Evolutionary conservation across 2,329 filamentous ascomycete genomes (phyloP), one percentile per base, ranked within the genome.

Genomic region (Lecanosticta acicola): DNA sequence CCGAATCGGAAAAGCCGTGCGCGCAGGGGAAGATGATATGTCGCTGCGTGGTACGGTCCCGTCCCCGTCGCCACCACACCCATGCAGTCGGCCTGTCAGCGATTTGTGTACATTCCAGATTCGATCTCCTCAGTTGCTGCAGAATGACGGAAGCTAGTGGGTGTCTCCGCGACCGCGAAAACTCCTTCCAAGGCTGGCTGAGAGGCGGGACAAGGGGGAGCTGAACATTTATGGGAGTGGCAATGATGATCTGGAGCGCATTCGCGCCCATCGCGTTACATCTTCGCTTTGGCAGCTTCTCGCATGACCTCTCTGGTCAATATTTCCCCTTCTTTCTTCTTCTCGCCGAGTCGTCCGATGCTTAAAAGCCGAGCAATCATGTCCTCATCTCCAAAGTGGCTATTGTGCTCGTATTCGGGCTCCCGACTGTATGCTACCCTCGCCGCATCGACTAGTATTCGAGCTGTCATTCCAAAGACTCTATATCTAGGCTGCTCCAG

Each of bases 381-480:
- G 29, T 76, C 74, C 61, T 85, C 83, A 55, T 85, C 83, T 0
- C 81, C 81, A 59, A 81, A 77, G 63, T 80, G 75, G 44, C 71
- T 72, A 50, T 81, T 79, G 59, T 80, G 79, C 70, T 94, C 87
- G 65, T 95, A 94, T 63, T 88, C 84, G 3, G 91, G 91, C 62
- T 87, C 80, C 68, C 85, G 78, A 2, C 70, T 84, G 64, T 93
- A 97, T 16, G 90, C 91, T 14, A 94, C 76, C 51, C 87, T 75
- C 26, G 91, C 90, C 3, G 85, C 84, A 68, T 97, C 91, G 3
- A 96, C 87, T 44, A 96, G 66, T 44, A 97, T 91, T 42, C 88
- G 75, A 2, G 88, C 91, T 43, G 91, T 97, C 87, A 97, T 91
- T 13, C 91, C 91, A 78, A 90, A 96, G 3, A 97, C 89, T 56